phyloP scores from a whole-genome alignment of 495 filamentous ascomycete species.

The Penicillium mononematosum region DNA sequence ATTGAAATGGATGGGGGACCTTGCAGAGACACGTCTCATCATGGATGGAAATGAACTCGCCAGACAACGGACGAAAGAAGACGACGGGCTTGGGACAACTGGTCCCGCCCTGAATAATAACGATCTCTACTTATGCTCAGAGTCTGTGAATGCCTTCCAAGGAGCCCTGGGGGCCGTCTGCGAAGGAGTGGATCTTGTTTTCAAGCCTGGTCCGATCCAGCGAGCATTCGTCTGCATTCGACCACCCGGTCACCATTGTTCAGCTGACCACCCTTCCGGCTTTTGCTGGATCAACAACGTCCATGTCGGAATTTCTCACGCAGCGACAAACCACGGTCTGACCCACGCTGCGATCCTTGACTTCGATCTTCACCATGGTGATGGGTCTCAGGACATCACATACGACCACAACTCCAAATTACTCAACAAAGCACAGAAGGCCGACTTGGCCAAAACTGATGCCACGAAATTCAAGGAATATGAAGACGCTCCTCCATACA shows the following conservation, averaged over 20 bases:
- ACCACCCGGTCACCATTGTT: slow-evolving; percentile 93
- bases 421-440: slow-evolving; percentile 42
- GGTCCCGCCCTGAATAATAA: slow-evolving; percentile 58
- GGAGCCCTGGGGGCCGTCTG: slow-evolving; percentile 86
- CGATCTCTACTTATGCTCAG: slow-evolving; percentile 84
- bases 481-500: slow-evolving; percentile 54
- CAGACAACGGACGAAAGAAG: slow-evolving; percentile 52
- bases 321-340: slow-evolving; percentile 72
- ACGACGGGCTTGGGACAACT: slow-evolving; percentile 40
- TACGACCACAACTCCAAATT: slow-evolving; percentile 78
- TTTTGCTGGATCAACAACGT: slow-evolving; percentile 99
- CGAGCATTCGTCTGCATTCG: slow-evolving; percentile 82
- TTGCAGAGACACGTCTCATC: slow-evolving; percentile 70
- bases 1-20: slow-evolving; percentile 76
- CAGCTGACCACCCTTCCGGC: slow-evolving; percentile 79
- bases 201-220: slow-evolving; percentile 55
- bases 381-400: slow-evolving; percentile 89
- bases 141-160: slow-evolving; percentile 83
- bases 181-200: slow-evolving; percentile 86
- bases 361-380: slow-evolving; percentile 95
- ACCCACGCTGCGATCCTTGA: slow-evolving; percentile 96
- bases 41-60: slow-evolving; percentile 71
- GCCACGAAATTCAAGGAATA: slow-evolving; percentile 1
- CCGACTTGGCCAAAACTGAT: neutral
- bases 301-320: slow-evolving; percentile 92